Evolutionary conservation across 106 monocot species (phyloP), one percentile per base, ranked within the genome.

Genomic region (Allium fistulosum): DNA sequence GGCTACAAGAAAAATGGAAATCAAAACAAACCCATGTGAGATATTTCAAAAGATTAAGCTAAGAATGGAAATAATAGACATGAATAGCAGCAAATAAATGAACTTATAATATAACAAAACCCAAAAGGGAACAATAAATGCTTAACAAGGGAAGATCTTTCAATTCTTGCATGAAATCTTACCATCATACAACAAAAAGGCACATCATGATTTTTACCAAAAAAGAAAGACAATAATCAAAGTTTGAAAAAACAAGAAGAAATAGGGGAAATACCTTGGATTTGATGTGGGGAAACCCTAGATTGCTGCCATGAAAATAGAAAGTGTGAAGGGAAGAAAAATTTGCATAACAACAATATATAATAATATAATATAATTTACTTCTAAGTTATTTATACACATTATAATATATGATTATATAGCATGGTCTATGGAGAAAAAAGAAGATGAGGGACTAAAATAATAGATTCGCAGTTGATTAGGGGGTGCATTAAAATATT

Each of bases 401-500:
- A 37, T 37, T 37, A 37, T 27, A 11, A 8, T 27, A 27, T 11
- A 1, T 28, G 45, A 61, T 61, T 47, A 46, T 63, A 46, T 63
- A 46, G 7, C 46, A 46, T 8, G 46, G 46, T 9, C 1, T 9
- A 8, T 9, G 17, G 1, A 11, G 18, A 53, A 53, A 26, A 66
- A 67, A 51, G 67, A 51, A 11, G 67, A 16, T 26, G 15, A 67
- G 51, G 67, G 67, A 52, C 51, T 67, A 52, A 67, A 67, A 51
- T 52, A 67, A 51, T 52, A 67, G 67, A 67, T 67, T 67, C 67
- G 18, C 67, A 12, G 26, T 67, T 52, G 67, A 67, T 67, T 27
- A 14, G 52, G 67, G 67, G 50, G 22, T 52, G 50, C 51, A 67
- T 67, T 67, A 67, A 51, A 67, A 67, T 67, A 67, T 67, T 67